Base-by-base conservation (phyloP, 169 alveolate genomes). In the Eimeria tenella region DNA sequence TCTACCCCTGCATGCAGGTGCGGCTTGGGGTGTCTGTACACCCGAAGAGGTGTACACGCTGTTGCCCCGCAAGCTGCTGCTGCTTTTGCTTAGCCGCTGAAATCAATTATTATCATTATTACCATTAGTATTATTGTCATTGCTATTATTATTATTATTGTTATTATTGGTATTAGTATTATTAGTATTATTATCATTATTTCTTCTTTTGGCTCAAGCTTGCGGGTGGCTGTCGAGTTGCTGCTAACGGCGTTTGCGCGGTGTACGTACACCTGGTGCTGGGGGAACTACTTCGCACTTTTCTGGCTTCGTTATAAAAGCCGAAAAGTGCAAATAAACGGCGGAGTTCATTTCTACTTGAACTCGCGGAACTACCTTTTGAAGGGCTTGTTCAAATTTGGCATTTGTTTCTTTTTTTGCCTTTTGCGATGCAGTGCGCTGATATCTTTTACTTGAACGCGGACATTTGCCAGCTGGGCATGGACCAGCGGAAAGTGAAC, bases 401-500 rank as follows among this genome's bases (percentile, higher is more conserved):
- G n/a, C 70, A 60, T 6, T 15, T 15, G 15, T 4, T 60, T 60
- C 15, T 4, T n/a, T 15, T 60, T 65, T n/a, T 65, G 4, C 5
- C 6, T 42, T 49, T n/a, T 49, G 56, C 63, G 9, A 23, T 71
- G 99, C 99, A 99, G 96, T 99, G 99, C 94, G 98, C 99, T 17
- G 99, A 99, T 96, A 99, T 99, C 21, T 99, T 99, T 97, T 98
- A 98, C 95, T 96, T 99, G 31, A 98, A 98, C 62, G 99, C 99
- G 31, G 99, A 99, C 94, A 98, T 99, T 50, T 99, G 99, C 97
- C 99, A 99, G 86, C 97, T 99, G 55, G 99, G 99, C 9, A 96
- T 97, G 96, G 99, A 99, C 94, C 99, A 99, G 95, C 97, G 99
- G 89, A 99, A 99, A 96, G 99, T 99, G 50, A 99, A 99, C 96